Evolutionary conservation across 805 yeast genomes (phyloP).

Genomic region (Cyberlindnera maritima): DNA sequence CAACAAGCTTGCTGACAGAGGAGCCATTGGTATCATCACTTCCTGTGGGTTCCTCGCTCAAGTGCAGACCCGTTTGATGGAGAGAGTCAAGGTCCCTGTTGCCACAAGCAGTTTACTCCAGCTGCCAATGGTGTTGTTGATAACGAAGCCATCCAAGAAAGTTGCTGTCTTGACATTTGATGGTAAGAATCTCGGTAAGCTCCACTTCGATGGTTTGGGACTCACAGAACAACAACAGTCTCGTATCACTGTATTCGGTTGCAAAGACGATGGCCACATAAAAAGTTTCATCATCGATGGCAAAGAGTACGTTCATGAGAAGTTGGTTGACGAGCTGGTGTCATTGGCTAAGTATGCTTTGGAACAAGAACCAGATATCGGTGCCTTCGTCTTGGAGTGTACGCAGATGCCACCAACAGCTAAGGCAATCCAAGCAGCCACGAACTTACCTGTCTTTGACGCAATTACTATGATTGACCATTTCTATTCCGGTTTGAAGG

Average conservation of each 20-base stretch:
- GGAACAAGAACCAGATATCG: conserved; percentile 22
- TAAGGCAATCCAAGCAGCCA: conserved; percentile 27
- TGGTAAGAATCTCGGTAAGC: conserved; percentile 22
- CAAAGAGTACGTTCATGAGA: conserved; percentile 26
- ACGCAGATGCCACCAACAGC: conserved; percentile 37
- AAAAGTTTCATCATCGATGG: conserved; percentile 28
- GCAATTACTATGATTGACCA: conserved; percentile 33
- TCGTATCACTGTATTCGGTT: conserved; percentile 24
- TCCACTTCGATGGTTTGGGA: conserved; percentile 32
- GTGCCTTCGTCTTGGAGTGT: conserved; percentile 34
- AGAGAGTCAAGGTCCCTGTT: conserved; percentile 29
- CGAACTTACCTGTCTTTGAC: conserved; percentile 32
- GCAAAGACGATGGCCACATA: conserved; percentile 24
- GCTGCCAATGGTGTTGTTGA: conserved; percentile 27
- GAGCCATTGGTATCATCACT: conserved; percentile 34
- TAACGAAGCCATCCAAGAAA: conserved; percentile 24
- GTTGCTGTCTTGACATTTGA: conserved; percentile 34
- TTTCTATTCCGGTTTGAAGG: conserved; percentile 30
- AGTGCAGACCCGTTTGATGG: conserved; percentile 27
- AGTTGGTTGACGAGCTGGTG: conserved; percentile 28
- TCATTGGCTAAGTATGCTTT: conserved; percentile 23
- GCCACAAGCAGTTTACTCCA: conserved; percentile 33
- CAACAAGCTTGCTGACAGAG: conserved; percentile 26
- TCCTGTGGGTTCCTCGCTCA: conserved; percentile 37
- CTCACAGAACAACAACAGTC: conserved; percentile 24